phyloP scores from a whole-genome alignment of 2,329 filamentous ascomycete species.

The Pseudopyricularia javanii region DNA sequence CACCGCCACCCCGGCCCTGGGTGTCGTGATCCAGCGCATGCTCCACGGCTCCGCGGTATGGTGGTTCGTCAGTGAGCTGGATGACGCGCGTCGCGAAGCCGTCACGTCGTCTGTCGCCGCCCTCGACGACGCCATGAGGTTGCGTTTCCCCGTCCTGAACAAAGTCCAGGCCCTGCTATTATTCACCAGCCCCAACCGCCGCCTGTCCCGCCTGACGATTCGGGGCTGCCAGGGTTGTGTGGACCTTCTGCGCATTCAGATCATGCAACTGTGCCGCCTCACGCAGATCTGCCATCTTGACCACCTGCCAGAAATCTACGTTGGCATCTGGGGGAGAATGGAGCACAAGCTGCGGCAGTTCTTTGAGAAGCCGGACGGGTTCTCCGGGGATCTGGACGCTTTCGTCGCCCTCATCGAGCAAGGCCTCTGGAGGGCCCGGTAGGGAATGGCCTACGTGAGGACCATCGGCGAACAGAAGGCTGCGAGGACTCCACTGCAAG shows the following conservation, averaged over 20 bases:
- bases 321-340: slow-evolving; percentile 23
- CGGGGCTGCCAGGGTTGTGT: slow-evolving; percentile 32
- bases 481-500: neutral
- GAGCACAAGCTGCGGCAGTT: neutral
- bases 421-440: neutral
- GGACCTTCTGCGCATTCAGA: slow-evolving; percentile 12
- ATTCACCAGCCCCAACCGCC: slow-evolving; percentile 7
- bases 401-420: neutral
- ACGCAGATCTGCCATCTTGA: slow-evolving; percentile 51
- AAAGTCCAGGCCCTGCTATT: slow-evolving; percentile 16
- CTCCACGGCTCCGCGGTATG: slow-evolving; percentile 1
- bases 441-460: slow-evolving; percentile 34
- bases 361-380: neutral
- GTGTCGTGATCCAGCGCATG: neutral
- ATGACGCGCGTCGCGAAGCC: neutral
- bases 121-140: slow-evolving; percentile 18
- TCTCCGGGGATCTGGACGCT: neutral
- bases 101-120: slow-evolving; percentile 15
- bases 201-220: slow-evolving; percentile 31
- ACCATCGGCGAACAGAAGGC: slow-evolving; percentile 25
- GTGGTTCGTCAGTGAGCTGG: neutral
- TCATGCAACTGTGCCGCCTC: slow-evolving; percentile 15
- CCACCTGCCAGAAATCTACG: slow-evolving; percentile 47
- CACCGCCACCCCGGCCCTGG: neutral
- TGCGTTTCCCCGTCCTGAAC: slow-evolving; percentile 17